Evolutionary conservation across 2,329 filamentous ascomycete species (phyloP).

Genomic region (Clarireedia hainanense): DNA sequence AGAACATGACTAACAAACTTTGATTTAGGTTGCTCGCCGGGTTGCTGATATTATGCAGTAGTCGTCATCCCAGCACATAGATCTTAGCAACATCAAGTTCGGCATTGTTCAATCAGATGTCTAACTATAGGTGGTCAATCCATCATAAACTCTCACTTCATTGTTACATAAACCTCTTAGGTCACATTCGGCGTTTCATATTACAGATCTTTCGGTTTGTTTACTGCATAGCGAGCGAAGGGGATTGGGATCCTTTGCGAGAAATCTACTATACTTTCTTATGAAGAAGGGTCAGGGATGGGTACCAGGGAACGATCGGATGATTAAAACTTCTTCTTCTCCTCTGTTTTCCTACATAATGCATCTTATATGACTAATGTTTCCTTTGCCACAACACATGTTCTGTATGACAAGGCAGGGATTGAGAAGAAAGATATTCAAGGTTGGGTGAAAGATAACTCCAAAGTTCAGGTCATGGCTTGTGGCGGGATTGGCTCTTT

Average conservation of each 20-base stretch:
- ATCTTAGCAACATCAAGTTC: neutral
- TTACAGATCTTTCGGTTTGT: conserved; percentile 25
- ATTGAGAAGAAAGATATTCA: conserved; percentile 1
- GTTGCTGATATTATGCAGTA: conserved; percentile 25
- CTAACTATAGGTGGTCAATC: neutral
- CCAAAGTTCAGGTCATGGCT: conserved; percentile 14
- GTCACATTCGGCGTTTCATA: conserved; percentile 27
- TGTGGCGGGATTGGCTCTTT: conserved; percentile 8
- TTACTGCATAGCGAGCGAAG: conserved; percentile 32
- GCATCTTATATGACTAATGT: conserved; percentile 29
- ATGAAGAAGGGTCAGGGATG: conserved; percentile 16
- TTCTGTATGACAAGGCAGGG: conserved; percentile 15
- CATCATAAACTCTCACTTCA: conserved; percentile 15
- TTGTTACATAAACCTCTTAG: conserved; percentile 28
- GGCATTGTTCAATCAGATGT: neutral
- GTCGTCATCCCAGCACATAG: neutral
- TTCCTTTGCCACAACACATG: conserved; percentile 13
- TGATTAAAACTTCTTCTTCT: too few species aligned
- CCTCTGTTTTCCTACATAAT: conserved; percentile 22
- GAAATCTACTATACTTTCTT: conserved; percentile 22
- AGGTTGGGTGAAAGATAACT: conserved; percentile 12
- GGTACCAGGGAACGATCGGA: conserved; percentile 3
- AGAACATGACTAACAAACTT: neutral
- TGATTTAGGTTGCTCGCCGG: conserved; percentile 24
- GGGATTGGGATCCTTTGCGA: conserved; percentile 24